Evolutionary conservation across 1,139 yeast genomes (phyloP).

Genomic region (Blastobotrys apis): DNA sequence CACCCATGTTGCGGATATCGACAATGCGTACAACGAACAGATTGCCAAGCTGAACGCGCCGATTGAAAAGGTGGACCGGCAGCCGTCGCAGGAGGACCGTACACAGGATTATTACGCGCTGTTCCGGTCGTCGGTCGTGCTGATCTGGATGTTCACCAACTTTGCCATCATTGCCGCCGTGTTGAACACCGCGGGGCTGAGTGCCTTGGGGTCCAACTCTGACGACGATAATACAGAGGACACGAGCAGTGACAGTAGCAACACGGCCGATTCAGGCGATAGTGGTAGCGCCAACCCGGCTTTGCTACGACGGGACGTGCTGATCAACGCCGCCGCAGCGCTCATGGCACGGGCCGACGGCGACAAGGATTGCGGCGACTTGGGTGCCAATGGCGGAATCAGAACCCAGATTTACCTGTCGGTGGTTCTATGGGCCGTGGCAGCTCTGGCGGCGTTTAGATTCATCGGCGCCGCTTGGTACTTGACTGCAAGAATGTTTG

Average conservation of each 20-base stretch:
- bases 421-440: constrained; percentile 75
- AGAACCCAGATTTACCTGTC: constrained; percentile 51
- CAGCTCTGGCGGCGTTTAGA: constrained; percentile 66
- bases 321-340: constrained; percentile 14
- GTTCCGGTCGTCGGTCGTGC: constrained; percentile 72
- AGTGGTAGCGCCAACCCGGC: background rate
- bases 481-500: constrained; percentile 31
- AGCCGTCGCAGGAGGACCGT: constrained; percentile 21
- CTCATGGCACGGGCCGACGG: constrained; percentile 17
- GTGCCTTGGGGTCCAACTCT: constrained; percentile 21
- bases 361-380: constrained; percentile 21
- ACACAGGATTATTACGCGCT: constrained; percentile 65
- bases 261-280: background rate
- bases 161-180: constrained; percentile 64
- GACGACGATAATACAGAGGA: constrained; percentile 21
- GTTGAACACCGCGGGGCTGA: constrained; percentile 61
- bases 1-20: constrained; percentile 58
- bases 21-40: constrained; percentile 49
- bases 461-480: constrained; percentile 48
- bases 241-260: background rate
- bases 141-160: constrained; percentile 72
- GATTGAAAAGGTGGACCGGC: constrained; percentile 28
- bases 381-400: constrained; percentile 26
- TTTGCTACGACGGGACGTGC: constrained; percentile 4
- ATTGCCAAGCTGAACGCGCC: constrained; percentile 25